Evolutionary conservation across 495 filamentous ascomycete genomes (phyloP), one percentile per base, ranked within the genome.

Genomic region (Penicillium verhagenii): DNA sequence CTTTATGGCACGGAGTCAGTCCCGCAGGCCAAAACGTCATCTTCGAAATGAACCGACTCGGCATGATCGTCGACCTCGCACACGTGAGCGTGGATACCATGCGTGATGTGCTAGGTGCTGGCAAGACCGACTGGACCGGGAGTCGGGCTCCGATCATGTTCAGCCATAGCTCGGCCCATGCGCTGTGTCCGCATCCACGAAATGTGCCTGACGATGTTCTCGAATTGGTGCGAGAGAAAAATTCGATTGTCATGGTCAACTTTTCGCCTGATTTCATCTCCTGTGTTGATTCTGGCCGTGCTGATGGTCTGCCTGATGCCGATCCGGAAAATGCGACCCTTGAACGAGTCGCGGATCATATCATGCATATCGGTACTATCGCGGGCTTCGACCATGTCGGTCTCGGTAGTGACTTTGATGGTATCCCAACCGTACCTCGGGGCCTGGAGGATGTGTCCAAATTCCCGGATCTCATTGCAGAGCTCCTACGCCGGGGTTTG

Each of bases 371-470:
- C 23, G 84, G 74, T 0, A 51, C 76, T 4, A 61, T 73, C 3
- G 78, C 81, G n/a, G 85, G 85, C 1, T 86, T 78, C 56, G 75
- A 82, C 38, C 72, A 85, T 66, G 79, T 88, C 39, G 85, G 85
- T 0, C 50, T 88, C 13, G 85, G 84, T 1, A 82, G 81, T 50
- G 85, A 88, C 60, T 88, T 83, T 64, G 83, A 86, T 58, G 85
- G 84, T 2, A 86, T 84, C 48, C 53, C 59, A 7, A 65, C 52
- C 4, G 69, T 72, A 0, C 77, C 81, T 0, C 60, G 55, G 13
- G 84, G 84, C 3, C 54, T 86, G 3, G 83, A 86, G 40, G 91
- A 96, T 70, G 92, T 97, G 24, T 85, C 84, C 46, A 90, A 88
- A 66, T 96, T 85, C 67, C 93, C 94, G 1, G 83, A 84, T 43